Conservation (phyloP, 768 basidiomycete genomes). For the Suillus brevipes region DNA sequence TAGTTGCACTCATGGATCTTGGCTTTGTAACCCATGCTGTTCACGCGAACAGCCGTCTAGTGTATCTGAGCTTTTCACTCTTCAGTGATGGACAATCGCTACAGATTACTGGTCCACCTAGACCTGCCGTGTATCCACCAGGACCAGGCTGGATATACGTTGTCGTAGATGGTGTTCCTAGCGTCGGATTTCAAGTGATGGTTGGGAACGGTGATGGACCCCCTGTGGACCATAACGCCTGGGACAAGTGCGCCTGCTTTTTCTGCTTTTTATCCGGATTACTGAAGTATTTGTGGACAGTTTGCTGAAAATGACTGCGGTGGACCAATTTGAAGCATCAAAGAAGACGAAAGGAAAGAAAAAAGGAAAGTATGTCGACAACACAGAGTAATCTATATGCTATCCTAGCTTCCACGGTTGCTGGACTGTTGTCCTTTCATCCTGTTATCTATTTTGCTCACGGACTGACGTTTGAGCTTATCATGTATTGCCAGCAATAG, state of each 20-base stretch:
- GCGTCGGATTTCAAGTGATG: slow-evolving; percentile 61
- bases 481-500: slow-evolving; percentile 3
- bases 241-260: slow-evolving; percentile 51
- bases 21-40: slow-evolving; percentile 80
- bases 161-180: slow-evolving; percentile 66
- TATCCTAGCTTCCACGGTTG: neutral
- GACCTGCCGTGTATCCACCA: slow-evolving; percentile 69
- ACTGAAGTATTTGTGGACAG: slow-evolving; percentile 31
- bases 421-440: slow-evolving; percentile 1
- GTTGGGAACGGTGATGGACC: slow-evolving; percentile 68
- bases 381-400: slow-evolving; percentile 13
- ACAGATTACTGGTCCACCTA: slow-evolving; percentile 63
- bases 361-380: slow-evolving; percentile 20
- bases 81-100: slow-evolving; percentile 48
- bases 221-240: slow-evolving; percentile 52
- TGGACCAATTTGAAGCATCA: slow-evolving; percentile 50
- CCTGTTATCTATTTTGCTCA: slow-evolving; percentile 7
- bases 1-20: slow-evolving; percentile 78
- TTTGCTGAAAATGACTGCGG: slow-evolving; percentile 46
- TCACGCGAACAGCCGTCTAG: slow-evolving; percentile 75
- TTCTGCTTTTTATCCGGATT: neutral
- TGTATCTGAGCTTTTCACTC: slow-evolving; percentile 55
- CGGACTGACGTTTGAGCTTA: slow-evolving; percentile 2
- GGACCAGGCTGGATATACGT: slow-evolving; percentile 79
- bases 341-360: slow-evolving; percentile 25